Base-by-base conservation (phyloP, 176 grass and related monocot species). In the Oryza glaberrima region DNA sequence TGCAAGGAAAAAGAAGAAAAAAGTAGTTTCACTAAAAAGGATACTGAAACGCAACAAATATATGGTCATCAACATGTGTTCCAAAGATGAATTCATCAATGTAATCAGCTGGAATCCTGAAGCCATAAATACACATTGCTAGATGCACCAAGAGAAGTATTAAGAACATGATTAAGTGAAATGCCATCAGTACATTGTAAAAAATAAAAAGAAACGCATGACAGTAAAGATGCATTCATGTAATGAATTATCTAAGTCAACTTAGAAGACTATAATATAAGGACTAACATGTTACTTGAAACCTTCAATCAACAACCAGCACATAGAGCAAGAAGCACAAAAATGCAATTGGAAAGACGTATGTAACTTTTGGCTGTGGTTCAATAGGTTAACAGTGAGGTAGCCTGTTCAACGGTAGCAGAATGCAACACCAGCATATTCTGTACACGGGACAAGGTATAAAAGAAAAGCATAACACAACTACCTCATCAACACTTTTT, bases 401-500 rank as follows among this genome's bases (percentile, higher is more conserved):
- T 60, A 44, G 64, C 41, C 43, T 20, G 14, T 34, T 69, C 13
- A 75, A 68, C 4, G 69, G 4, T 70, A 82, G 48, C 23, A 69
- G 65, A 60, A 67, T 38, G 17, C 47, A 49, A 67, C 12, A 30
- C n/a, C 46, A 56, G 17, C 52, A 56, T 83, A 65, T 54, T 70
- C 70, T 66, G 4, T 49, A 43, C 36, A 35, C 12, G 5, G 30
- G 26, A 77, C 14, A 77, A 67, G 19, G 23, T 40, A 36, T 40
- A 72, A 73, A 67, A 67, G 16, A 82, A 46, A 78, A 80, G 58
- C 43, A n/a, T 70, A 67, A 75, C 7, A 76, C 22, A 79, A 74
- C 78, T 86, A 94, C 96, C 96, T 98, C 91, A 75, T 94, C 89
- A 88, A 89, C n/a, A 52, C 52, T 75, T 83, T 90, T 98, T 72